phyloP scores from a whole-genome alignment of 140 eudicot genomes.

The Oenanthe javanica region DNA sequence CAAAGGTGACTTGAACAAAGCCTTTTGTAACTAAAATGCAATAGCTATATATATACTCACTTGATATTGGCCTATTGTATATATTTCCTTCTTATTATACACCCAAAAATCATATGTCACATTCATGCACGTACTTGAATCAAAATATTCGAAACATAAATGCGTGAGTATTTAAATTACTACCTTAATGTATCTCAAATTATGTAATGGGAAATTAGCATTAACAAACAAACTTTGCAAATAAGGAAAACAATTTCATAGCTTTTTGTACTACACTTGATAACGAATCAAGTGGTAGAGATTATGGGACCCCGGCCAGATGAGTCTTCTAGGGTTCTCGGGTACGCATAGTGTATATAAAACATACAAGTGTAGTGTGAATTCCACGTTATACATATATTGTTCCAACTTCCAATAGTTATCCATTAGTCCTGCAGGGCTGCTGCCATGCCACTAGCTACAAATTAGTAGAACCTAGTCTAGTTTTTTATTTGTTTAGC shows the following conservation, averaged over 20 bases:
- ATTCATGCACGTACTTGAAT: no score
- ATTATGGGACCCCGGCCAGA: not conserved
- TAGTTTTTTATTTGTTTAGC: no score
- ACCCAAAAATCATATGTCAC: no score
- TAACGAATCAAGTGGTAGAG: not conserved
- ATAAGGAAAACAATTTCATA: not conserved
- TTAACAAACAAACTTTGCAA: not conserved
- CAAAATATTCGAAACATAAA: no score
- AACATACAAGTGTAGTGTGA: not conserved
- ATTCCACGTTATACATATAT: no score
- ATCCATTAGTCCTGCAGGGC: no score
- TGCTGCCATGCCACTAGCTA: no score
- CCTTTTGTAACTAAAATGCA: not conserved
- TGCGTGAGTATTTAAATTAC: not conserved
- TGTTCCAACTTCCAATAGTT: no score
- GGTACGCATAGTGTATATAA: not conserved
- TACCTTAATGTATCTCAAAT: no score
- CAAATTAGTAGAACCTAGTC: no score
- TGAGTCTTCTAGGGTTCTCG: not conserved
- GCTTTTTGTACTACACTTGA: not conserved
- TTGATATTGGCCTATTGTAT: not conserved
- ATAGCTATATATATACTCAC: not conserved
- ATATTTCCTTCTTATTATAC: no score
- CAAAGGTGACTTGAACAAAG: not conserved
- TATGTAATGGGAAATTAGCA: no score